Evolutionary conservation across 176 grass and related monocot species (phyloP).

Genomic region (Carex parvula): DNA sequence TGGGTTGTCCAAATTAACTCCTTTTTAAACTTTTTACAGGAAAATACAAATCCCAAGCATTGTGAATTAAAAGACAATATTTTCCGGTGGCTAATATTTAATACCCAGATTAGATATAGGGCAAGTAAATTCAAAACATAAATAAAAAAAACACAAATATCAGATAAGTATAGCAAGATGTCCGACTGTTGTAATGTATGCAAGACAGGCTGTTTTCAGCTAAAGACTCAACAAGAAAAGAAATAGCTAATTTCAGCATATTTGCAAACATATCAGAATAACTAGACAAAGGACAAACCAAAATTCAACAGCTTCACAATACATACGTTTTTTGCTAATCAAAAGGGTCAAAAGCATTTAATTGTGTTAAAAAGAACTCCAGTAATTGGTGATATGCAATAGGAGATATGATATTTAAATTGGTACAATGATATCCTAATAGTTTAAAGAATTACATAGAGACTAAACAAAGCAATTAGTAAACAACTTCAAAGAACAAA

Average conservation of each 20-base stretch:
- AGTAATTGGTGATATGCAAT: neutral
- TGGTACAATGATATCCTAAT: neutral
- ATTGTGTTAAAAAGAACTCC: neutral
- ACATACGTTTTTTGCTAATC: neutral
- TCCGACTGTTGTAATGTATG: neutral
- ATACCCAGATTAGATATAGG: neutral
- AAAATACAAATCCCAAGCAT: neutral
- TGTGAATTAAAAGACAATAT: neutral
- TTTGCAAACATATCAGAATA: neutral
- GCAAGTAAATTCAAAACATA: neutral
- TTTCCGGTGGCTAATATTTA: neutral
- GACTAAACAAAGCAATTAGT: neutral
- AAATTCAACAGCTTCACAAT: neutral
- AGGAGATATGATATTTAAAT: neutral
- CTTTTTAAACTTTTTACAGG: neutral
- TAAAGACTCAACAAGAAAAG: neutral
- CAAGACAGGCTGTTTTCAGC: neutral
- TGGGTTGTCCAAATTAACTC: conserved; percentile 13
- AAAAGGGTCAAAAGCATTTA: neutral
- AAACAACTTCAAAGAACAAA: neutral
- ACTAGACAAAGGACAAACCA: neutral
- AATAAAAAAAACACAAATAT: neutral
- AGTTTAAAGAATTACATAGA: neutral
- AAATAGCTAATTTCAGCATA: neutral
- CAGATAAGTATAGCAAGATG: neutral